Conservation (phyloP, 768 basidiomycete genomes). For the Tulasnella sp. region DNA sequence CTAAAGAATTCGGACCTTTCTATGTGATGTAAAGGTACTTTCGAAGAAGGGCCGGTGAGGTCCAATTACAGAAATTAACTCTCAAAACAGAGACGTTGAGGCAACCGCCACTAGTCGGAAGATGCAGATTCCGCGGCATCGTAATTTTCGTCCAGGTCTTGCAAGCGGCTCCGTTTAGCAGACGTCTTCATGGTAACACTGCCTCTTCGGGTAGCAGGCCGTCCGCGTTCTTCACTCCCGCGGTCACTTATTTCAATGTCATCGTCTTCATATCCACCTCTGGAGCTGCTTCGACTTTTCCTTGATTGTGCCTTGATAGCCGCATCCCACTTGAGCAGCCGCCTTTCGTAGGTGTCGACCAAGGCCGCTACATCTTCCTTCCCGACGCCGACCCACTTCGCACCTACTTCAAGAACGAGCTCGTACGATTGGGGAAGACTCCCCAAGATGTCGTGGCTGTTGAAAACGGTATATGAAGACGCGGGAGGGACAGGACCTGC, state of each 20-base stretch:
- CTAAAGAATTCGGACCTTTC: no score
- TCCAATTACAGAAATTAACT: no score
- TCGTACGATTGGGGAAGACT: conserved; percentile 51
- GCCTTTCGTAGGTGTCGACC: conserved; percentile 63
- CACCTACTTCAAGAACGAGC: conserved; percentile 51
- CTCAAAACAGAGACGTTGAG: no score
- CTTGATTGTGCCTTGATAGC: neutral
- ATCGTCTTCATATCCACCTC: conserved; percentile 57
- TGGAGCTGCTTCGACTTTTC: conserved; percentile 55
- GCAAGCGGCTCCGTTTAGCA: neutral
- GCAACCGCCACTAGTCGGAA: no score
- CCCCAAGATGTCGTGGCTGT: conserved; percentile 64
- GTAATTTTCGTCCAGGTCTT: neutral
- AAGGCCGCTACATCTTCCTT: conserved; percentile 52
- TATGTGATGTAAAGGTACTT: no score
- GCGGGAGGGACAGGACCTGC: conserved; percentile 35
- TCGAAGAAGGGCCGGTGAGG: no score
- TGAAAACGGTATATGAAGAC: conserved; percentile 52
- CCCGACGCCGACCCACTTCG: conserved; percentile 54
- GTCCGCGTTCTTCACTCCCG: no score
- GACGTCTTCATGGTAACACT: neutral
- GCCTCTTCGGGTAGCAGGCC: neutral
- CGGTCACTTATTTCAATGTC: conserved; percentile 44
- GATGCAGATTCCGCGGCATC: neutral
- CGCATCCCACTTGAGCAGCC: conserved; percentile 49